Evolutionary conservation across 805 yeast species (phyloP), one percentile per base, ranked within the genome.

Genomic region (Suhomyces vadensis): DNA sequence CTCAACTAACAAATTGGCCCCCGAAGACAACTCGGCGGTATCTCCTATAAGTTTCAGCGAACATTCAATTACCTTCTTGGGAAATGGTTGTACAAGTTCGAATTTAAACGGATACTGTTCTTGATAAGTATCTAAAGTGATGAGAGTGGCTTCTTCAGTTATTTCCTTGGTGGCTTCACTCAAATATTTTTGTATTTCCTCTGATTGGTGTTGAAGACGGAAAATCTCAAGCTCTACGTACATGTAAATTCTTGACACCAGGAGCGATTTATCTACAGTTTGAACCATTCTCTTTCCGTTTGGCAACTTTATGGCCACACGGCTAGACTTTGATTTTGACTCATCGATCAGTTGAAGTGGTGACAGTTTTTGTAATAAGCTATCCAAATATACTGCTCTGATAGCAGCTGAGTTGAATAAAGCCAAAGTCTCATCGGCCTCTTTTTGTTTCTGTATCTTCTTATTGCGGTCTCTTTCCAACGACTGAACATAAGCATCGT

Each of bases 221-320:
- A 38, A 57, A 16, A 74, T 41, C 40, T 68, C 64, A 8, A 76
- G 53, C 44, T 77, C 81, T 31, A 81, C 73, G 51, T 66, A 78
- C 39, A 75, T 54, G 54, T 81, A 81, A 2, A 83, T 54, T 35
- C 81, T 82, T 31, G 56, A 59, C 19, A 77, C 49, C 0, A 76
- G 54, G n/a, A 72, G 64, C 1, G 59, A 47, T 24, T 67, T 62
- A 33, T 54, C 50, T 42, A 83, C 73, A 27, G 66, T 71, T 25
- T 75, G 73, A 2, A 80, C 66, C 6, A 74, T 56, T 43, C 82
- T 60, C 39, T 68, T 67, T 2, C 87, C 87, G 26, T 70, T 57
- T 6, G 85, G 81, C 26, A 77, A 63, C 56, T 81, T 74, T 50
- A 83, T 65, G 40, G 84, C 82, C 16, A 83, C 24, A 9, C 43